Percentiles rank a stretch among this genome's conserved stretches.
Conservation (phyloP, 2,329 filamentous ascomycete genomes). For the Penicillium frequentans region DNA sequence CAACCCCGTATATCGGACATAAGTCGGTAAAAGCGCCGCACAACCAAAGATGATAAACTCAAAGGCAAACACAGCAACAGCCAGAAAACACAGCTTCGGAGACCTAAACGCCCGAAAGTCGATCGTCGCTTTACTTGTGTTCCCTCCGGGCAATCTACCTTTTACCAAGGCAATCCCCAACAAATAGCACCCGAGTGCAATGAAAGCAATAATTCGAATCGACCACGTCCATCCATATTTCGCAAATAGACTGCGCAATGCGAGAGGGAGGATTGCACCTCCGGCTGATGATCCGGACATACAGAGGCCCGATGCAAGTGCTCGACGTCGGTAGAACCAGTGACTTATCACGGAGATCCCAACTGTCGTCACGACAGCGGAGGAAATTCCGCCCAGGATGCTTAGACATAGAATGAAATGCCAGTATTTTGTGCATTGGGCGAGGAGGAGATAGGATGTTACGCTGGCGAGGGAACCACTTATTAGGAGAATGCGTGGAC, state of each 20-base stretch:
- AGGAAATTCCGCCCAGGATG: conserved; percentile 35
- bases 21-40: conserved; percentile 50
- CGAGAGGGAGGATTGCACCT: conserved; percentile 38
- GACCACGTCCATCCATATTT: conserved; percentile 38
- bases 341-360: conserved; percentile 40
- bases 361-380: conserved; percentile 39
- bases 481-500: conserved; percentile 43
- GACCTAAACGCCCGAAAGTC: conserved; percentile 45
- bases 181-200: conserved; percentile 35
- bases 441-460: conserved; percentile 47
- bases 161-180: conserved; percentile 35
- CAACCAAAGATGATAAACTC: conserved; percentile 53
- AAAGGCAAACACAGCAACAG: conserved; percentile 46
- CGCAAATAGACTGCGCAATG: conserved; percentile 32
- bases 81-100: conserved; percentile 44
- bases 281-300: conserved; percentile 42
- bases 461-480: conserved; percentile 40
- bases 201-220: conserved; percentile 38
- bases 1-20: conserved; percentile 41
- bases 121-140: conserved; percentile 30
- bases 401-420: conserved; percentile 48
- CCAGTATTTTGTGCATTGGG: conserved; percentile 50
- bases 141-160: conserved; percentile 32
- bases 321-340: conserved; percentile 41
- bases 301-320: conserved; percentile 40